Evolutionary conservation across 2,329 filamentous ascomycete species (phyloP), one percentile per base, ranked within the genome.

Genomic region (Talaromyces sp.): DNA sequence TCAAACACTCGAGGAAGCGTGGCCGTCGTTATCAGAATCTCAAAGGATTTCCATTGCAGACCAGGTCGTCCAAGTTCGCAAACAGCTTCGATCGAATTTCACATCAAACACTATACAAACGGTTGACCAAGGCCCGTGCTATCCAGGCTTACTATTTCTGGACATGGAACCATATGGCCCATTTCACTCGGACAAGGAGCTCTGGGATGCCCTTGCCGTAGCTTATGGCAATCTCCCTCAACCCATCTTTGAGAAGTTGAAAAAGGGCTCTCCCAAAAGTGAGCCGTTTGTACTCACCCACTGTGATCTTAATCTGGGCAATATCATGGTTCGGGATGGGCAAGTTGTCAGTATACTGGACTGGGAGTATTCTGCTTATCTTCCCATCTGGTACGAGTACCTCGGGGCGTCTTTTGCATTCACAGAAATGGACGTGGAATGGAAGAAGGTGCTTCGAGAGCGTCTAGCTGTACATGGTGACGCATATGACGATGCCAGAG

Each of bases 381-480:
- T 66, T 18, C 68, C 70, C 36, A 54, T 69, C 6, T 69, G 66
- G 65, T 71, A 71, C 63, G 69, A 75, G 53, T 75, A 81, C 79
- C 63, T 69, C 31, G 67, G 64, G 12, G 67, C 68, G 5, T 66
- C 68, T 59, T 69, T 62, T 34, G 66, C 61, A 14, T 67, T 63
- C 30, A 66, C 64, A 18, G 62, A 64, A 9, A 57, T 61, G 50
- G 69, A 72, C 63, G 57, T 57, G 5, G 66, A 71, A 40, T 72
- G 64, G 68, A 69, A 67, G 36, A 66, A 12, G 30, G n/a, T 70
- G 36, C 63, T 72, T 6, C 62, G 56, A 42, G 61, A 65, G 54
- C 66, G 66, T 4, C 57, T 69, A n/a, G 53, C 42, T 8, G 56
- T 47, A 54, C 60, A 69, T 61, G 61, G 27, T 27, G 65, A 66